Base-by-base conservation (phyloP, 2,329 filamentous ascomycete genomes). In the Aspergillus ibericus region DNA sequence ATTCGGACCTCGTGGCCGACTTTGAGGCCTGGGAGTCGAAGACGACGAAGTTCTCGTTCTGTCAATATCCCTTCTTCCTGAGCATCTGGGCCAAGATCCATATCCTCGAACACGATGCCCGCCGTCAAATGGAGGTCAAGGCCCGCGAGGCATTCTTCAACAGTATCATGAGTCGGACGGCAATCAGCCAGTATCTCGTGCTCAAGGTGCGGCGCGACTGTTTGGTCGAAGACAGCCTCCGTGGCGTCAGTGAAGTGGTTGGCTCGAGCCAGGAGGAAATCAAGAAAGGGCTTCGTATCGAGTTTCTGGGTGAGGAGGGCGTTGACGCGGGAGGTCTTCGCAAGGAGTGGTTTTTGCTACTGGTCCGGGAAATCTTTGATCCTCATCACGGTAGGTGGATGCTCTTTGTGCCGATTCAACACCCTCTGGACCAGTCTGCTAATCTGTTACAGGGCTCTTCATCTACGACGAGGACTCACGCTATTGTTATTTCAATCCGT, bases 21-120 rank as follows among this genome's bases (percentile, higher is more conserved):
- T 96, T 96, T 68, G 91, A 96, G 69, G 83, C 86, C 9, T 97
- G 93, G 93, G 92, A 96, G 71, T 83, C 85, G 4, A 88, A 84
- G 63, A 83, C 83, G 53, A 82, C 83, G 18, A 91, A 87, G 64
- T 96, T 96, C 70, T 85, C 90, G 0, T 96, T 97, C 70, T 96
- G 92, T 71, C 91, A 96, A 71, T 96, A 96, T 68, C 92, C 93
- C 0, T 96, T 96, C 68, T 88, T 96, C 65, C 81, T 97, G 40
- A 96, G 92, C 61, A 92, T 97, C 63, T 93, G 91, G 80, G 89
- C 92, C 27, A 97, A 97, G 75, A 96, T 95, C 59, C 89, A 89
- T 63, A 93, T 96, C 48, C 81, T 96, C 67, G 92, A 96, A 70
- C 85, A 96, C 68, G 93, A 97, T 74, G 91, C 92, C 7, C 86